These are phyloP conservation scores for Obba rivulosa DNA, from an alignment of 768 basidiomycete species.

Conservation along the genomic window DNA sequence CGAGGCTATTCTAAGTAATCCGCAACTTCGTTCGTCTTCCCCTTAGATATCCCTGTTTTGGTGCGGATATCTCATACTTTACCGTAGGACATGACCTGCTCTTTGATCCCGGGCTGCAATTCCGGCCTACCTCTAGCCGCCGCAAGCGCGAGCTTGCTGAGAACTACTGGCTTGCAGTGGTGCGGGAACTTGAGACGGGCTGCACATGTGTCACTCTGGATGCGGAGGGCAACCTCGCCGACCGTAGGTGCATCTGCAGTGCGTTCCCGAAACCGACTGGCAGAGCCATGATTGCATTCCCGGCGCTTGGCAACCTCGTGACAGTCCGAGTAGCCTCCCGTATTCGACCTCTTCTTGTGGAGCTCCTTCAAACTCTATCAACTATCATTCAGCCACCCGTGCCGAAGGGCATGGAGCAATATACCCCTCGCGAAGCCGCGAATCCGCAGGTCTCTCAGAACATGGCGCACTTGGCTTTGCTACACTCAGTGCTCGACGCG, in stretches of 20 bases:
- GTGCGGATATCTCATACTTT: slow-evolving; percentile 8
- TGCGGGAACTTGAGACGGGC: slow-evolving; percentile 69
- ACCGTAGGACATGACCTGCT: slow-evolving; percentile 77
- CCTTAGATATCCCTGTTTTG: slow-evolving; percentile 5
- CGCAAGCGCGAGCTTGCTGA: slow-evolving; percentile 70
- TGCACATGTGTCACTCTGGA: slow-evolving; percentile 85
- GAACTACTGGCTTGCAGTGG: slow-evolving; percentile 81
- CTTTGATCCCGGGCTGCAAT: slow-evolving; percentile 81
- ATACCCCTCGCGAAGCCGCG: slow-evolving; percentile 53
- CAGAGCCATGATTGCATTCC: slow-evolving; percentile 40
- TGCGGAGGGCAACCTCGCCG: slow-evolving; percentile 39
- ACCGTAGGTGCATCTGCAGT: slow-evolving; percentile 40
- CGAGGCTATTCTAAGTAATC: slow-evolving; percentile 79
- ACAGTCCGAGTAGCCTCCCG: slow-evolving; percentile 71
- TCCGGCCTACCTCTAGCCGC: slow-evolving; percentile 69
- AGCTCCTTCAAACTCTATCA: slow-evolving; percentile 77
- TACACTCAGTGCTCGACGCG: slow-evolving; percentile 77
- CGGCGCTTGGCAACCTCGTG: slow-evolving; percentile 30
- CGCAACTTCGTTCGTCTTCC: slow-evolving; percentile 74
- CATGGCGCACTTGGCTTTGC: slow-evolving; percentile 56
- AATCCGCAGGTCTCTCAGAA: slow-evolving; percentile 59
- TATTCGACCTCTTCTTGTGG: slow-evolving; percentile 60
- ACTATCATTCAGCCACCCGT: slow-evolving; percentile 71
- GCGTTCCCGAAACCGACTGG: slow-evolving; percentile 19
- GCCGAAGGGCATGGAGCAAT: slow-evolving; percentile 35